phyloP scores from a whole-genome alignment of 345 rosid genomes.

The Theobroma cacao region DNA sequence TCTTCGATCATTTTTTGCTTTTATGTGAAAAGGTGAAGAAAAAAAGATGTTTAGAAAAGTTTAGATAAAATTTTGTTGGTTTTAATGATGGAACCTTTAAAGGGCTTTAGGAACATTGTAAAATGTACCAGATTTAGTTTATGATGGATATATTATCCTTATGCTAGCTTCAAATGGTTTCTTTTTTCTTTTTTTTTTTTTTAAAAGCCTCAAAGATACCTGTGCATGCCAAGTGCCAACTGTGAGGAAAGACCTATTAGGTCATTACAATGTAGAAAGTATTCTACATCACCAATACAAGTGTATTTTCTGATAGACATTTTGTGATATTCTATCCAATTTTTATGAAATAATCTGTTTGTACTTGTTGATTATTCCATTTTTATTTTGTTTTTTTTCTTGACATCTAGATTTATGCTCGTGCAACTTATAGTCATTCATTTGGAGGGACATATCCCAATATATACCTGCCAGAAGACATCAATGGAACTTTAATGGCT shows the following conservation, averaged over 20 bases:
- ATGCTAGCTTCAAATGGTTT: not conserved
- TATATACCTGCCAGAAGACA: constrained; percentile 54
- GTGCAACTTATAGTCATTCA: constrained; percentile 76
- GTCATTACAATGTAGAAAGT: not conserved
- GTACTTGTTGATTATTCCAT: not conserved
- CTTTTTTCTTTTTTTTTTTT: too few relatives aligned
- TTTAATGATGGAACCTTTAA: not conserved
- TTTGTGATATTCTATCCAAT: not conserved
- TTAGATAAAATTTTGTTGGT: not conserved
- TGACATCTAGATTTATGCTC: constrained; percentile 71
- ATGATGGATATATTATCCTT: not conserved
- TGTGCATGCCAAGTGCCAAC: not conserved
- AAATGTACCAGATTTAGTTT: not conserved
- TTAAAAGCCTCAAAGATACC: not conserved
- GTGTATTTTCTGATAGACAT: not conserved
- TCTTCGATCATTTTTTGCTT: not conserved
- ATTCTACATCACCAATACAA: not conserved
- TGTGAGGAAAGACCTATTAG: not conserved
- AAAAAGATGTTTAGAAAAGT: constrained; percentile 4
- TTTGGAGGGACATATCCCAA: constrained; percentile 72
- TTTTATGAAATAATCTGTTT: not conserved
- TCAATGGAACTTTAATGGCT: constrained; percentile 26
- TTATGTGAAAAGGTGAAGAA: not conserved
- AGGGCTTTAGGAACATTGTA: not conserved
- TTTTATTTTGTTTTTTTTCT: constrained; percentile 13